Evolutionary conservation across 768 basidiomycete genomes (phyloP).

Genomic region (Collybiopsis luxurians): DNA sequence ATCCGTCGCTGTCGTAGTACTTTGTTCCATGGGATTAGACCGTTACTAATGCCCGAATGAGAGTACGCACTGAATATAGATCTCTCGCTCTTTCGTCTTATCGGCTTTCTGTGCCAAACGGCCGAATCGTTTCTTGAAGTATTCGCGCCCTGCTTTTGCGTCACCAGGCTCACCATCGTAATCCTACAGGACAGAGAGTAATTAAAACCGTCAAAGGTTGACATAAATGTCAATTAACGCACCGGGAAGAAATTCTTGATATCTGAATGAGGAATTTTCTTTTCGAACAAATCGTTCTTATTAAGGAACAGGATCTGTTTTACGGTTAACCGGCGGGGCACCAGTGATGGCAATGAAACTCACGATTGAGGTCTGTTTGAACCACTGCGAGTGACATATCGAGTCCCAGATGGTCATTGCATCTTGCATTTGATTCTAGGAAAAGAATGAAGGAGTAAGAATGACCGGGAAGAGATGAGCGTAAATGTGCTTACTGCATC

Average conservation of each 20-base stretch:
- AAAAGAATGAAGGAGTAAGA: not conserved
- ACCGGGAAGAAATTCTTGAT: constrained; percentile 91
- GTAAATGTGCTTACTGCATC: constrained; percentile 65
- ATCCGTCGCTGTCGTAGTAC: constrained; percentile 89
- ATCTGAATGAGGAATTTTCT: constrained; percentile 77
- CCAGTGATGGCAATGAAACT: constrained; percentile 23
- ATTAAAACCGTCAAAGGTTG: constrained; percentile 2
- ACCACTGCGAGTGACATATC: constrained; percentile 98
- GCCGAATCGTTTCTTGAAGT: constrained; percentile 86
- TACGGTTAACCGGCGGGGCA: not conserved
- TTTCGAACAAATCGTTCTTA: constrained; percentile 91
- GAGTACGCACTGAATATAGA: constrained; percentile 86
- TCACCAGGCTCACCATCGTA: constrained; percentile 79
- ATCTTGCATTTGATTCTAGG: constrained; percentile 96
- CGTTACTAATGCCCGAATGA: not conserved
- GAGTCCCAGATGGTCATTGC: constrained; percentile 99
- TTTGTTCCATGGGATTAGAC: constrained; percentile 26
- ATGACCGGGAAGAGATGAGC: not conserved
- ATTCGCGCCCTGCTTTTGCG: constrained; percentile 75
- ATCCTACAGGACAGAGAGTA: constrained; percentile 47
- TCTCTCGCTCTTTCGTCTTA: constrained; percentile 81
- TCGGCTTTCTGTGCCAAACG: constrained; percentile 83
- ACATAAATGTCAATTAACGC: constrained; percentile 19
- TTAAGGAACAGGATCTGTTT: constrained; percentile 88
- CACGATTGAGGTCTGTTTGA: constrained; percentile 90